A percentile compares a stretch with the other conserved stretches of the same genome.
Evolutionary conservation across 495 filamentous ascomycete species (phyloP).

Genomic region (Penicillium arizonense): DNA sequence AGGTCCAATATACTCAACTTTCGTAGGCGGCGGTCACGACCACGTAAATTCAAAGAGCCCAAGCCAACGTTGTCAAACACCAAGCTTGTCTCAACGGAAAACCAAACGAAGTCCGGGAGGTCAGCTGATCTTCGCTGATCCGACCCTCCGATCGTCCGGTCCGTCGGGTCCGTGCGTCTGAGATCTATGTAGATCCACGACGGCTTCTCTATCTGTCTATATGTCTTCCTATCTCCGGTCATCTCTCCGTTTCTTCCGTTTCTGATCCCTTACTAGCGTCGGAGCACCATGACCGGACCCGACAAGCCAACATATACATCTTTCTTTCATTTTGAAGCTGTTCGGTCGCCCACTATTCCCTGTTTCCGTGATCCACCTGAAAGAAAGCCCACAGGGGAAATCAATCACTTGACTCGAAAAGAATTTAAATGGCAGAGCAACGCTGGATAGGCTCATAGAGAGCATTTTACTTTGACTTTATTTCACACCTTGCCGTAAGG

Average conservation of each 20-base stretch:
- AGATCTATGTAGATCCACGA: not conserved
- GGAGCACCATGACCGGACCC: not conserved
- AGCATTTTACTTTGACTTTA: not conserved
- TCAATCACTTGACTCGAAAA: not conserved
- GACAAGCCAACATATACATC: not conserved
- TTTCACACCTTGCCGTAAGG: not conserved
- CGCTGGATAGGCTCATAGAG: not conserved
- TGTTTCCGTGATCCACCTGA: not conserved
- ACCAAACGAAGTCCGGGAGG: not conserved
- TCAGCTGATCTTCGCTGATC: not conserved
- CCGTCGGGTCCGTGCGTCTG: not conserved
- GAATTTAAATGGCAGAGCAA: not conserved
- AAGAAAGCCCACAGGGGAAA: not conserved
- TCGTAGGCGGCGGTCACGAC: not conserved
- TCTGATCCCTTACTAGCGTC: not conserved
- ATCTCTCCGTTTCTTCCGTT: not conserved
- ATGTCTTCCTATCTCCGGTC: not conserved
- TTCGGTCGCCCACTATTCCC: not conserved
- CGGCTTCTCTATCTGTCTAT: not conserved
- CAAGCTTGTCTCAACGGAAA: not conserved
- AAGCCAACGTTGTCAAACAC: not conserved
- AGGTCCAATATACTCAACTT: not conserved
- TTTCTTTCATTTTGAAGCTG: not conserved
- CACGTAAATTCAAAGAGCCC: not conserved
- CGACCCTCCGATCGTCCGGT: conserved; percentile 1